phyloP scores from a whole-genome alignment of 2,329 filamentous ascomycete species.

The Berkeleyomyces basicola region DNA sequence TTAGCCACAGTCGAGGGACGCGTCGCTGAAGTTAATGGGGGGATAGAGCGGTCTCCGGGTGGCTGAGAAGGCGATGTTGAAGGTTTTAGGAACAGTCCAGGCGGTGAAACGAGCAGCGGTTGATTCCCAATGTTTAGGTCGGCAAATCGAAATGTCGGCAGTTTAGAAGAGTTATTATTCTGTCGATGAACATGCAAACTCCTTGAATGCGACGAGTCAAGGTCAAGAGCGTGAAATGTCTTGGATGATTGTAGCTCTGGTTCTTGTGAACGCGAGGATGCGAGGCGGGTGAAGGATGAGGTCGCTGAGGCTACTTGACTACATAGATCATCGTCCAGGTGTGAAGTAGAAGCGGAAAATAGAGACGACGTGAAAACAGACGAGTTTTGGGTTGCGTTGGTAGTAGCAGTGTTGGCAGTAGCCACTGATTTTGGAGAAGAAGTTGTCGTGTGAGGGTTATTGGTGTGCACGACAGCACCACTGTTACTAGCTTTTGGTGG shows the following conservation, averaged over 20 bases:
- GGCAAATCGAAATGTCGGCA: slow-evolving; percentile 37
- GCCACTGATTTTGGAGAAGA: slow-evolving; percentile 11
- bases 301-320: slow-evolving; percentile 9
- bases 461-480: background rate
- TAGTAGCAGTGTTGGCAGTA: slow-evolving; percentile 5
- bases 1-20: slow-evolving; percentile 16
- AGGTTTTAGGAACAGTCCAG: slow-evolving; percentile 17
- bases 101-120: slow-evolving; percentile 19
- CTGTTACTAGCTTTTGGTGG: background rate
- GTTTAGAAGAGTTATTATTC: slow-evolving; percentile 37
- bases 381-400: slow-evolving; percentile 6
- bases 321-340: slow-evolving; percentile 11
- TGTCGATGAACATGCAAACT: slow-evolving; percentile 31
- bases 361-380: slow-evolving; percentile 12
- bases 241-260: slow-evolving; percentile 10
- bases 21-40: slow-evolving; percentile 27
- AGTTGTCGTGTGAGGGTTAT: background rate
- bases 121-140: slow-evolving; percentile 24
- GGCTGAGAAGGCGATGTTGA: slow-evolving; percentile 20
- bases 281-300: slow-evolving; percentile 7
- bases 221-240: slow-evolving; percentile 11
- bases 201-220: slow-evolving; percentile 9
- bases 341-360: slow-evolving; percentile 12
- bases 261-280: slow-evolving; percentile 3
- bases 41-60: slow-evolving; percentile 17